Conservation (phyloP, 75 land plant genomes). For the Ceratopteris richardii region DNA sequence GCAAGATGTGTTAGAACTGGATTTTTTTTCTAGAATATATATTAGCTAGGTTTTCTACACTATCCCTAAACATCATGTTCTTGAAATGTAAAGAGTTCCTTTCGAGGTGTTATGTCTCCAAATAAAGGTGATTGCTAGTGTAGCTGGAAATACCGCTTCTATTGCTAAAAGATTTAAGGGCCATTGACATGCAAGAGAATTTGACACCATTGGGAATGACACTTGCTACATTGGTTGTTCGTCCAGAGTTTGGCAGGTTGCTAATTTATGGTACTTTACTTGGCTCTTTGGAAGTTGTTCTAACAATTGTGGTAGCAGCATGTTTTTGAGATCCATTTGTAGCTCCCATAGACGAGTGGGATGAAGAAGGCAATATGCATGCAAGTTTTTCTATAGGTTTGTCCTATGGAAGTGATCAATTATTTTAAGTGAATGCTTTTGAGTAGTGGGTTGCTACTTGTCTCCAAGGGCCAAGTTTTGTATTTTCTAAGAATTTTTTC, state of each 20-base stretch:
- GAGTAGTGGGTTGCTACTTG: slow-evolving; percentile 17
- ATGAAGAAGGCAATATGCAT: slow-evolving; percentile 12
- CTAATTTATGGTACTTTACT: slow-evolving; percentile 21
- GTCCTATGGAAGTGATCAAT: slow-evolving; percentile 26
- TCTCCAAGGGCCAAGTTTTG: slow-evolving; percentile 3
- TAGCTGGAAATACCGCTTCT: slow-evolving; percentile 5
- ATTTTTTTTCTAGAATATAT: slow-evolving; percentile 18
- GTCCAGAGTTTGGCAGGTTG: slow-evolving; percentile 24
- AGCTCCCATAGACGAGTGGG: slow-evolving; percentile 14
- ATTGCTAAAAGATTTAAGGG: slow-evolving; percentile 19
- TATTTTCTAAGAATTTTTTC: slow-evolving; percentile 17
- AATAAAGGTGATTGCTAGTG: slow-evolving; percentile 24
- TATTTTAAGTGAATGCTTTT: slow-evolving; percentile 19
- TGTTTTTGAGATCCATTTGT: slow-evolving; percentile 25
- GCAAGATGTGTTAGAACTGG: slow-evolving; percentile 23
- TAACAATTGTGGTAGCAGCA: slow-evolving; percentile 20
- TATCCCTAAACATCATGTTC: slow-evolving; percentile 23
- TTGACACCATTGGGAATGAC: slow-evolving; percentile 20
- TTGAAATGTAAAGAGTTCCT: slow-evolving; percentile 30
- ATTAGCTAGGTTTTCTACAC: slow-evolving; percentile 4
- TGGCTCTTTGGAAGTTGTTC: slow-evolving; percentile 20
- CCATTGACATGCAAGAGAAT: slow-evolving; percentile 17
- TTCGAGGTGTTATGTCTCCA: slow-evolving; percentile 30
- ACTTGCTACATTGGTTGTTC: slow-evolving; percentile 13
- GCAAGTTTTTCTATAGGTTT: slow-evolving; percentile 12